Percentiles rank a stretch among this genome's conserved stretches.
phyloP scores from a whole-genome alignment of 257 asterid species.

The Jaltomata sinuosa region DNA sequence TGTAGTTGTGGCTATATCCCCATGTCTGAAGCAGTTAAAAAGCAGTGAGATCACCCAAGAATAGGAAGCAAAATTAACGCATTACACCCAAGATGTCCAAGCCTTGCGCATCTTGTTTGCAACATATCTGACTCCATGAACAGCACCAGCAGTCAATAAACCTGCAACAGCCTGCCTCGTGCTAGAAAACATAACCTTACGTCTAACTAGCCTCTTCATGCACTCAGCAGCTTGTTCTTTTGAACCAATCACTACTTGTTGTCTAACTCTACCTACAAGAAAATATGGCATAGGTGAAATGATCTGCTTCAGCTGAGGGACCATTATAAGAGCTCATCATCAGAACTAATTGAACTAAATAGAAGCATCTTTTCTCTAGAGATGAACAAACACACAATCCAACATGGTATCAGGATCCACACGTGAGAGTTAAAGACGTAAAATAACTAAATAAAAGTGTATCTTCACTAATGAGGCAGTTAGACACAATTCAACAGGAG shows the following conservation, averaged over 20 bases:
- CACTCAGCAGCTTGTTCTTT: conserved; percentile 67
- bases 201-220: conserved; percentile 52
- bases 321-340: background rate
- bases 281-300: background rate
- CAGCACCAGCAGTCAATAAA: conserved; percentile 63
- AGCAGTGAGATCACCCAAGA: background rate
- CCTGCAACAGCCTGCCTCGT: conserved; percentile 89
- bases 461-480: background rate
- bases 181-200: conserved; percentile 80
- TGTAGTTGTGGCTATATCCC: background rate
- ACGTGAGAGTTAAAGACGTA: background rate
- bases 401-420: background rate
- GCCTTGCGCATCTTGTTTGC: conserved; percentile 74
- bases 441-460: background rate
- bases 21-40: background rate
- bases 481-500: background rate
- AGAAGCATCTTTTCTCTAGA: background rate
- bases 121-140: conserved; percentile 59
- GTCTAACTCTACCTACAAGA: conserved; percentile 24
- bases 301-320: background rate
- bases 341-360: background rate
- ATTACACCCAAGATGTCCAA: conserved; percentile 56
- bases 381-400: background rate
- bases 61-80: background rate
- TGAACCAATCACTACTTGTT: conserved; percentile 35